These are phyloP conservation scores for Babesia ovis DNA, from an alignment of 169 alveolate genomes.

Conservation along the genomic window DNA sequence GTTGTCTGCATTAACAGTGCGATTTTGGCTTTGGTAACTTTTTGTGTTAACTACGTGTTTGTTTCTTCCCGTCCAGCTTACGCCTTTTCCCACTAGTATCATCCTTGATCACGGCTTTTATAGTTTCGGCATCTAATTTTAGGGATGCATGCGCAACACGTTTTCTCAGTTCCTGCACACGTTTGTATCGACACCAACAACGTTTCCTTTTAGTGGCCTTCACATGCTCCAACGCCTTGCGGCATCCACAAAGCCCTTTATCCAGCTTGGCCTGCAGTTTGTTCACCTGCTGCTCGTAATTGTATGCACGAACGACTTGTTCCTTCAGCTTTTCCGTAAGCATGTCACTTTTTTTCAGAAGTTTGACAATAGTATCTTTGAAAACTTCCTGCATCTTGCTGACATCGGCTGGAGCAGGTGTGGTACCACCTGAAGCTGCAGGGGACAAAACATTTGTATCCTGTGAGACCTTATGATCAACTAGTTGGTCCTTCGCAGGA, in stretches of 20 bases:
- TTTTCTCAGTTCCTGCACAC: conserved; percentile 5
- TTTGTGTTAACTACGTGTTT: background rate
- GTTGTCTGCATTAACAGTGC: background rate
- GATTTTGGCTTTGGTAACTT: background rate
- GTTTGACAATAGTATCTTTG: background rate
- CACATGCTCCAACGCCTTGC: conserved; percentile 23
- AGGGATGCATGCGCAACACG: conserved; percentile 11
- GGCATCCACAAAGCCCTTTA: conserved; percentile 25
- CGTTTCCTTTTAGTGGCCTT: conserved; percentile 21
- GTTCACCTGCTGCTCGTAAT: conserved; percentile 12
- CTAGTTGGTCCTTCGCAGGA: background rate
- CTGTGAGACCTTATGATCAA: background rate
- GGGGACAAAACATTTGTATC: background rate
- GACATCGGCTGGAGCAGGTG: background rate
- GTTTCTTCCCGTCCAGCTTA: background rate
- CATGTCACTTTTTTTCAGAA: conserved; percentile 29
- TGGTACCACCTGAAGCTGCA: background rate
- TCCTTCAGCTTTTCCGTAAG: conserved; percentile 52
- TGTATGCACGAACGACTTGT: conserved; percentile 42
- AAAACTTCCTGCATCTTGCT: background rate
- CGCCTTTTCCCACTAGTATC: background rate
- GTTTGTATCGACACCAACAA: conserved; percentile 52
- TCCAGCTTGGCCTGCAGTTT: conserved; percentile 3
- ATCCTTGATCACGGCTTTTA: background rate
- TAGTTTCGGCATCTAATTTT: conserved; percentile 1